Conservation (phyloP, 495 filamentous ascomycete genomes). For the Evernia prunastri region DNA sequence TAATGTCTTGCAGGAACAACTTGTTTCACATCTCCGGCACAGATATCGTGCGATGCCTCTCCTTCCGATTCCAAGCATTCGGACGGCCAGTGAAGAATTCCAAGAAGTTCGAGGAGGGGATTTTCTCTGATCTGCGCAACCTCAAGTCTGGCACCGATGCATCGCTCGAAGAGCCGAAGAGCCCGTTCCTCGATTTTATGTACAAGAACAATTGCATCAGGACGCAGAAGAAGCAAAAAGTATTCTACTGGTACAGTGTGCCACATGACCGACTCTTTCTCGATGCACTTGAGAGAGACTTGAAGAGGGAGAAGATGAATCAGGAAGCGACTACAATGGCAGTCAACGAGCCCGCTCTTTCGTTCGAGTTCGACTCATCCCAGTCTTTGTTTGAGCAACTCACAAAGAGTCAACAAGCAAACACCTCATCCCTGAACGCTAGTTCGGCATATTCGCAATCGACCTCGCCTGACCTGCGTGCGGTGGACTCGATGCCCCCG, state of each 20-base stretch:
- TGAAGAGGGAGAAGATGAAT: constrained; percentile 98
- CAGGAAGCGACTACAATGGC: constrained; percentile 96
- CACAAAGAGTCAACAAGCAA: constrained; percentile 98
- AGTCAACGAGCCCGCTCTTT: constrained; percentile 91
- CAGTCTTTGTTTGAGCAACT: constrained; percentile 99
- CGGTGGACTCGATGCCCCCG: constrained; percentile 82
- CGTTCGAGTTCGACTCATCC: constrained; percentile 98
- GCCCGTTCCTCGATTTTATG: constrained; percentile 93
- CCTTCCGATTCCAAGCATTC: constrained; percentile 97
- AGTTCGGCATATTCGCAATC: constrained; percentile 78
- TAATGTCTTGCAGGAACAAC: constrained; percentile 67
- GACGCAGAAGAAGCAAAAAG: constrained; percentile 99
- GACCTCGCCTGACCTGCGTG: constrained; percentile 78
- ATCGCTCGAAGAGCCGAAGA: constrained; percentile 98
- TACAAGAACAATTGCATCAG: constrained; percentile 99
- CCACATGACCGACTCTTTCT: constrained; percentile 96
- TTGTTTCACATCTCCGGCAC: constrained; percentile 99
- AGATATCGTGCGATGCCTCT: constrained; percentile 96
- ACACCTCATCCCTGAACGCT: constrained; percentile 89
- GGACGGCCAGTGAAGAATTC: constrained; percentile 98
- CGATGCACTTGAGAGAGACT: constrained; percentile 90
- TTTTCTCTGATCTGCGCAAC: constrained; percentile 97
- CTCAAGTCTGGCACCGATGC: constrained; percentile 97
- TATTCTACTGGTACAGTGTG: constrained; percentile 99
- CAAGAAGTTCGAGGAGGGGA: constrained; percentile 99